phyloP scores from a whole-genome alignment of 208 protist species.

The Strigomonas oncopelti region DNA sequence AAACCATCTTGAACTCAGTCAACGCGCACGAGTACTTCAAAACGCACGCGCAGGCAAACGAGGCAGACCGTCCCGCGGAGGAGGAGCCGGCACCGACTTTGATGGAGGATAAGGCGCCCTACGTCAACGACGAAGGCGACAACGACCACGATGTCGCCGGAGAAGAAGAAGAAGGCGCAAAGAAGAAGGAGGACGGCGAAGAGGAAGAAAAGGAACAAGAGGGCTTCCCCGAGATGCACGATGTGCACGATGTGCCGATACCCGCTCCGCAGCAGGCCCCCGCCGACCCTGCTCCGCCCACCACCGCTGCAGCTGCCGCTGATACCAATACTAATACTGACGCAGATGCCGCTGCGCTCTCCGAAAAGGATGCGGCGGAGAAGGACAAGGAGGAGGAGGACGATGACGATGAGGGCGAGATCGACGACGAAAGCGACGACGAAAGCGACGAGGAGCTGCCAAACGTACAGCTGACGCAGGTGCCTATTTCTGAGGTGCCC shows the following conservation, averaged over 20 bases:
- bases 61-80: no score
- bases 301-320: neutral
- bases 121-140: neutral
- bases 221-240: no score
- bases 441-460: neutral
- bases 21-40: no score
- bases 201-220: neutral
- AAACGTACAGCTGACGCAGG: no score
- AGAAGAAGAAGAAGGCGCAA: neutral
- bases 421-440: slow-evolving; percentile 1
- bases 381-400: neutral
- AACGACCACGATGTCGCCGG: neutral
- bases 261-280: neutral
- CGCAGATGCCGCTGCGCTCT: no score
- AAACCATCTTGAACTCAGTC: no score
- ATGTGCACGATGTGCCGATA: no score
- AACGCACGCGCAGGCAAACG: no score
- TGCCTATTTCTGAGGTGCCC: no score
- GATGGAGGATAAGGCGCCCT: neutral
- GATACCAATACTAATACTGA: neutral
- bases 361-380: no score
- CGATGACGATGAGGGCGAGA: neutral
- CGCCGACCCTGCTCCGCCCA: neutral
- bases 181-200: neutral
- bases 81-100: no score